Evolutionary conservation across 169 alveolate genomes (phyloP), one percentile per base, ranked within the genome.

Genomic region (Amoebophrya sp.): DNA sequence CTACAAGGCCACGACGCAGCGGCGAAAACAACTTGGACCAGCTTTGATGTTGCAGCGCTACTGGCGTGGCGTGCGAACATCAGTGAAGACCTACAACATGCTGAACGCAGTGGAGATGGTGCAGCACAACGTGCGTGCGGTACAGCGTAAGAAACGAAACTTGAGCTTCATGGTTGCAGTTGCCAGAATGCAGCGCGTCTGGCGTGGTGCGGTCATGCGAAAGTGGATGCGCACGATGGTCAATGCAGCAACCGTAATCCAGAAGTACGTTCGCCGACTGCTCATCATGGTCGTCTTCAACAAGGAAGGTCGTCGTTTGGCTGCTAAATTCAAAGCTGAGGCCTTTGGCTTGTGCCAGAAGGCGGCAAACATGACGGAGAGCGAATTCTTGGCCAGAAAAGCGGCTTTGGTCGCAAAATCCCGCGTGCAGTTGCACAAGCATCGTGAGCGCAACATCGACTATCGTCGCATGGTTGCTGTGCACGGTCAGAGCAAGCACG

Each of bases 31-130:
- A 40, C 1, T 89, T 54, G 91, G 91, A 12, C 91, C 91, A 33
- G 91, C 41, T 26, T 41, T 89, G 53, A n/a, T 14, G 41, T 29
- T 89, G 34, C 91, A 89, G 91, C 39, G 91, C 40, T 40, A 54
- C 76, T 89, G 91, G 91, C 91, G 91, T 6, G 91, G 41, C 3
- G 41, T 89, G 41, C 39, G 41, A 76, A 54, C 91, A 1, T 6
- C 91, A 23, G 18, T 89, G 91, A 41, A 40, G 91, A 41, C 41
- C 38, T 41, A 23, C 76, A 89, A 34, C 36, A 36, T 40, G 91
- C 40, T 40, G 36, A 89, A n/a, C 41, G 91, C 91, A 14, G 91
- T 54, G 10, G 91, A 40, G 1, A 36, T 34, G 91, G 91, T 89
- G 33, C 36, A 89, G 38, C 91, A 33, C 36, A 33, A 54, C 76